Base-by-base conservation (phyloP, 768 basidiomycete species). In the Boletales sp. region DNA sequence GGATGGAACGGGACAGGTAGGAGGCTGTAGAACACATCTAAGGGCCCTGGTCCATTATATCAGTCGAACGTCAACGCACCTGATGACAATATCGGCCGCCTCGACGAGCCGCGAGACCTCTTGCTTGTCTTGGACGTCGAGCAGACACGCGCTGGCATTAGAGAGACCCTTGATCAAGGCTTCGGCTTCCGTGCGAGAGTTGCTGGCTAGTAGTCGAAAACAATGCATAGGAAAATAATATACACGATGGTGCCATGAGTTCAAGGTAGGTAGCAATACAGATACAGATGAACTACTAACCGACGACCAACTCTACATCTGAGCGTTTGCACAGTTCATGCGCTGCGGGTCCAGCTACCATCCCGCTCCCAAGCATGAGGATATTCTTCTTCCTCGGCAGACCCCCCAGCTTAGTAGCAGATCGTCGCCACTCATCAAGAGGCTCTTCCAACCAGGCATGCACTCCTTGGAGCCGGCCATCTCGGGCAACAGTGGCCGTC, bases 261-360 rank as follows among this genome's bases (percentile, higher is more conserved):
- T 19, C 51, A 39, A 46, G 25, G 39, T 48, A 51, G 38, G 25
- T 28, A 28, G 7, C 25, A 31, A 54, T 46, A 56, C 44, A 25
- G 2, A 51, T 53, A 45, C 51, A 47, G 44, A 44, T 38, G 17
- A 25, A 32, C 19, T 38, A 77, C 85, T 62, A 54, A 93, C 93
- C 93, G 53, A 96, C 81, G 6, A 88, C 66, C 28, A 96, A 67
- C 48, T 84, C 75, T 0, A 94, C 70, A 55, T 90, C 86, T 0
- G 62, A 57, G 48, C 83, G 71, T 55, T 74, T 74, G 38, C 80
- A 79, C 43, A 96, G 76, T 60, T 87, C 79, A 45, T 87, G 81
- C 4, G 92, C 84, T 0, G 90, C 89, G 14, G 94, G 94, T 3
- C 86, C 87, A 5, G 93, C 91, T 17, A 97, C 94, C 84, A 96